Evolutionary conservation across 345 rosid species (phyloP).

Genomic region (Gossypium mustelinum): DNA sequence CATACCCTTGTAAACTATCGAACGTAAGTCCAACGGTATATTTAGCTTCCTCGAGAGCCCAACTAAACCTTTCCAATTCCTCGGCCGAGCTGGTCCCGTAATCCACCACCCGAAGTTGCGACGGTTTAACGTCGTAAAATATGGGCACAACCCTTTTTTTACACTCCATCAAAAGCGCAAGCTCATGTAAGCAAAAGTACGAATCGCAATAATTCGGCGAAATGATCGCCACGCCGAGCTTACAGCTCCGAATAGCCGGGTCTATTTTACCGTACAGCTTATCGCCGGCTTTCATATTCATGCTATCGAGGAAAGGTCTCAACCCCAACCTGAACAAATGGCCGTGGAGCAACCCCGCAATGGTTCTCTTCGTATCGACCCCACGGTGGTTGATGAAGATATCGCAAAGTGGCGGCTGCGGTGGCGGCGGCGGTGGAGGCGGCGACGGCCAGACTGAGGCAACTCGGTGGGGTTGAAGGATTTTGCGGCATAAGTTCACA

Average conservation of each 20-base stretch:
- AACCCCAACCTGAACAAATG: conserved; percentile 39
- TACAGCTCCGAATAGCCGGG: conserved; percentile 44
- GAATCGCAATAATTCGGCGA: conserved; percentile 80
- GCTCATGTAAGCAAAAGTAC: conserved; percentile 74
- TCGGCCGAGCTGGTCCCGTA: conserved; percentile 27
- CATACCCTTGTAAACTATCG: conserved; percentile 62
- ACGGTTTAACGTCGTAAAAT: conserved; percentile 77
- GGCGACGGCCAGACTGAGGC: conserved; percentile 5
- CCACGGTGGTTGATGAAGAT: conserved; percentile 87
- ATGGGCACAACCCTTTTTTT: conserved; percentile 70
- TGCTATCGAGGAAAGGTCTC: conserved; percentile 67
- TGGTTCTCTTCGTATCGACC: conserved; percentile 66
- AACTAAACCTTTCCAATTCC: conserved; percentile 39
- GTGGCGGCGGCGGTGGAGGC: neutral
- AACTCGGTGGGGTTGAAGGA: conserved; percentile 8
- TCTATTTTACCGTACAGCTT: conserved; percentile 49
- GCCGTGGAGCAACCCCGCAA: conserved; percentile 59
- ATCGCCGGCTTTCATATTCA: conserved; percentile 81
- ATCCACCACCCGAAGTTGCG: conserved; percentile 52
- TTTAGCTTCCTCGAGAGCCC: conserved; percentile 66
- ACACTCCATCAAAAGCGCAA: conserved; percentile 60
- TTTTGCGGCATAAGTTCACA: conserved; percentile 19
- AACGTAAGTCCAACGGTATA: conserved; percentile 83
- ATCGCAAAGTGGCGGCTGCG: conserved; percentile 33
- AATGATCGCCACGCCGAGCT: conserved; percentile 66